Percentiles rank a stretch among this genome's conserved stretches.
phyloP scores from a whole-genome alignment of 495 filamentous ascomycete species.

The Trichoderma virens region DNA sequence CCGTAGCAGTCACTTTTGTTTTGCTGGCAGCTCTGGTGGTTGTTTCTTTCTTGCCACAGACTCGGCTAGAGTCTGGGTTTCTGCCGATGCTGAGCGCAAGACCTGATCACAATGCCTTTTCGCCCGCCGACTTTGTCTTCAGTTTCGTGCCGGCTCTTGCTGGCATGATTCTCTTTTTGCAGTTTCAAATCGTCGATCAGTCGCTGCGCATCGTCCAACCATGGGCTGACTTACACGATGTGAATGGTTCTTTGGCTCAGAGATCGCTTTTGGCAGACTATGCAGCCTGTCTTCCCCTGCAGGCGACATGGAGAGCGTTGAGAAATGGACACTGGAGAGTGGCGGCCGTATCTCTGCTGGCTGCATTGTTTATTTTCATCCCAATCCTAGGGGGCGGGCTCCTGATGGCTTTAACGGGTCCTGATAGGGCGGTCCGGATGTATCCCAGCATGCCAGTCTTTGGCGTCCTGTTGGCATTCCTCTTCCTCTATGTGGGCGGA shows the following conservation, averaged over 20 bases:
- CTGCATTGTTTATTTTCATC: conserved; percentile 54
- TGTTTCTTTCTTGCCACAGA: conserved; percentile 63
- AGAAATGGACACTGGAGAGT: conserved; percentile 62
- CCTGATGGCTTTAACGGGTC: conserved; percentile 67
- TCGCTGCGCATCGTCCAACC: conserved; percentile 68
- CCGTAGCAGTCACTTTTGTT: conserved; percentile 49
- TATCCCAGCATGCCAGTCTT: conserved; percentile 62
- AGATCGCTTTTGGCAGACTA: conserved; percentile 70
- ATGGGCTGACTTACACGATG: conserved; percentile 55
- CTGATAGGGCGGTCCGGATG: conserved; percentile 48
- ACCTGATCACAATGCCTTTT: conserved; percentile 60
- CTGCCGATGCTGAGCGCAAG: conserved; percentile 54
- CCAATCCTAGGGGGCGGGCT: conserved; percentile 72
- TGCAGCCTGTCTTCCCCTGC: conserved; percentile 52
- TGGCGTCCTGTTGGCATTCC: conserved; percentile 57
- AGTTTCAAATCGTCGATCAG: conserved; percentile 69
- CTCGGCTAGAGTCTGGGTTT: conserved; percentile 60
- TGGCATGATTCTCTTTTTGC: conserved; percentile 67
- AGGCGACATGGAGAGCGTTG: conserved; percentile 53
- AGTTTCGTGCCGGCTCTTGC: conserved; percentile 73
- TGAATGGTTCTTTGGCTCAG: conserved; percentile 56
- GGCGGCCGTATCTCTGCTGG: conserved; percentile 58
- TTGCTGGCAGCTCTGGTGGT: conserved; percentile 67
- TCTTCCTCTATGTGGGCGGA: conserved; percentile 55
- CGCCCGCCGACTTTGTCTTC: conserved; percentile 80